Conservation (phyloP, 2,329 filamentous ascomycete species). For the Verticillium zaregamsianum region DNA sequence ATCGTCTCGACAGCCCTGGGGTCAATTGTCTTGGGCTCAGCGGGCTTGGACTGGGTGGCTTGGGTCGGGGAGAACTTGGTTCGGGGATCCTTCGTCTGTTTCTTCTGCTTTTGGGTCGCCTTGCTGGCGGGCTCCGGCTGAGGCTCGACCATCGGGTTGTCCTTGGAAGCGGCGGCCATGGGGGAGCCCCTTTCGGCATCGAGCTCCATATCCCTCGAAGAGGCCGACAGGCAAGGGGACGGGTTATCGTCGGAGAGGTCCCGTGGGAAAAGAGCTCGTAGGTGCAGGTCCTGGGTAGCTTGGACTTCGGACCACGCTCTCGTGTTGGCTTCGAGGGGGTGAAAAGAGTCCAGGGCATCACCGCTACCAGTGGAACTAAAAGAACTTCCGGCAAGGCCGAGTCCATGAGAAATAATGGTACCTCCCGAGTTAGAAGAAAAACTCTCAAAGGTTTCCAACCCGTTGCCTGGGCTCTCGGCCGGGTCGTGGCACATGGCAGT, state of each 20-base stretch:
- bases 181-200: slow-evolving; percentile 1
- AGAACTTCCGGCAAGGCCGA: neutral
- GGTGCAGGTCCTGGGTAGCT: neutral
- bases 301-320: neutral
- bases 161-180: slow-evolving; percentile 5
- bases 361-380: slow-evolving; percentile 4
- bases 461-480: neutral
- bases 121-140: neutral
- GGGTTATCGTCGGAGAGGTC: neutral
- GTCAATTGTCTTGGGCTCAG: neutral
- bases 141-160: neutral
- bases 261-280: neutral
- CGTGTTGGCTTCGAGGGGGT: neutral
- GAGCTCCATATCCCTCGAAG: slow-evolving; percentile 7
- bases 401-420: neutral
- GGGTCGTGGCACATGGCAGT: neutral
- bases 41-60: neutral
- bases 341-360: neutral
- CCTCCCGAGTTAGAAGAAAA: slow-evolving; percentile 7
- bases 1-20: too few species aligned
- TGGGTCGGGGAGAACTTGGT: neutral
- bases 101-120: neutral
- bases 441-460: slow-evolving; percentile 6
- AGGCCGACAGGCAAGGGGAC: slow-evolving; percentile 1
- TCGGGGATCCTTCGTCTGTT: neutral